Conservation (phyloP, 73 alveolate species). For the Breviolum minutum region DNA sequence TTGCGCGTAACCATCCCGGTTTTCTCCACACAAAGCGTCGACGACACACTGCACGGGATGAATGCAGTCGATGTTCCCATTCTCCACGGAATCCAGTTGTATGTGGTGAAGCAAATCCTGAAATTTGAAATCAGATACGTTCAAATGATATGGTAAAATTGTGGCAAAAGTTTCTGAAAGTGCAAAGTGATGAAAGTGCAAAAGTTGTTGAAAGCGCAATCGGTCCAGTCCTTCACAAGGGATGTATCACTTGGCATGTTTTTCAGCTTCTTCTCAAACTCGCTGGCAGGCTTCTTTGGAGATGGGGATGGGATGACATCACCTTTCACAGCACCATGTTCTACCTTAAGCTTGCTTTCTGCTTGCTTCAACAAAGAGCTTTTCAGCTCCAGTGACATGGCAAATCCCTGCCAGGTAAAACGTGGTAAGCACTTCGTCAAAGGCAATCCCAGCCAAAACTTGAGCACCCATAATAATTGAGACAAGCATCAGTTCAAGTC, state of each 20-base stretch:
- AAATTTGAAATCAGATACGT: background rate
- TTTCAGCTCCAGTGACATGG: background rate
- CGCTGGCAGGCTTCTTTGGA: background rate
- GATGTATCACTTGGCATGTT: background rate
- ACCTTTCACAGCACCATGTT: background rate
- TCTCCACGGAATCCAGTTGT: background rate
- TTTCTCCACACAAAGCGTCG: slow-evolving; percentile 3
- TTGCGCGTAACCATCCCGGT: slow-evolving; percentile 9
- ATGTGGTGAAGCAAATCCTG: background rate
- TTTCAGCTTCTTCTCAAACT: background rate
- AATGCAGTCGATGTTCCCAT: background rate
- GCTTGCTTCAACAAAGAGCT: background rate
- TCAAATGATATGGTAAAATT: background rate
- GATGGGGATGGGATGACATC: background rate
- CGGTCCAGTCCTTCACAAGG: background rate
- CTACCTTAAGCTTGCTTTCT: background rate
- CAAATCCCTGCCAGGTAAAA: slow-evolving; percentile 5
- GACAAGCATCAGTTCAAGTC: background rate
- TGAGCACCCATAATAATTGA: background rate
- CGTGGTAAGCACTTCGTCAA: background rate
- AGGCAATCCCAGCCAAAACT: background rate
- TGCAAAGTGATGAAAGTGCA: background rate
- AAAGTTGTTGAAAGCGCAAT: background rate
- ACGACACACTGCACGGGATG: background rate
- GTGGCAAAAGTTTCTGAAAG: background rate